phyloP scores from a whole-genome alignment of 371 early-diverging fungal species.

The Rhizopus sp. region DNA sequence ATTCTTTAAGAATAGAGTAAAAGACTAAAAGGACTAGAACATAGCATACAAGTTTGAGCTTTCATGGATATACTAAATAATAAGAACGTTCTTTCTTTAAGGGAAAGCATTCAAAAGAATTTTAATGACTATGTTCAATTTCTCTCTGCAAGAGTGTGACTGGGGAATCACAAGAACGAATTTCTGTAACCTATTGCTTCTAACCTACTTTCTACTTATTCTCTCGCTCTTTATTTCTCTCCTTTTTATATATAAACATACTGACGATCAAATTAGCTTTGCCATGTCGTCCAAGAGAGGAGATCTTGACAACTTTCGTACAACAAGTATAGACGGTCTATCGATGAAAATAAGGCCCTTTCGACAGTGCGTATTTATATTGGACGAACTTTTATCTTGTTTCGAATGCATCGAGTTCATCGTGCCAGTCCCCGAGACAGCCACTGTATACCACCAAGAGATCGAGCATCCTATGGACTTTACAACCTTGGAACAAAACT shows the following conservation, averaged over 20 bases:
- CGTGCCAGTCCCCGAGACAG: conserved; percentile 34
- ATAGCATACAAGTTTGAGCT: too few species aligned
- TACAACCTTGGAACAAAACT: conserved; percentile 34
- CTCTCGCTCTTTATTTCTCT: neutral
- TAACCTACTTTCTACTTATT: too few species aligned
- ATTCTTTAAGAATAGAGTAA: too few species aligned
- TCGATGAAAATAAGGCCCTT: conserved; percentile 16
- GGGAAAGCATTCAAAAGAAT: too few species aligned
- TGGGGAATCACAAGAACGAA: neutral
- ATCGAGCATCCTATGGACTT: conserved; percentile 48
- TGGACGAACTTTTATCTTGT: conserved; percentile 39
- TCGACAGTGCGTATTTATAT: conserved; percentile 33
- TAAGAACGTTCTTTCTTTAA: too few species aligned
- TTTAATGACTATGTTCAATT: too few species aligned
- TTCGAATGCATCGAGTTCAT: conserved; percentile 36
- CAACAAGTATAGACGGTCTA: conserved; percentile 8
- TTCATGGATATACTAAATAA: too few species aligned
- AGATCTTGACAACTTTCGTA: neutral
- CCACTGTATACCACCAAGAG: conserved; percentile 34
- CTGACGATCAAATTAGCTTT: neutral
- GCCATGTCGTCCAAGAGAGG: neutral
- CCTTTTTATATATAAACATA: neutral
- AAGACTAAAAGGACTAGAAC: too few species aligned
- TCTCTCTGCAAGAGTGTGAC: too few species aligned
- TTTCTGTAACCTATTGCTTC: neutral